Base-by-base conservation (phyloP, 495 filamentous ascomycete species). In the Pyronema omphalodes region DNA sequence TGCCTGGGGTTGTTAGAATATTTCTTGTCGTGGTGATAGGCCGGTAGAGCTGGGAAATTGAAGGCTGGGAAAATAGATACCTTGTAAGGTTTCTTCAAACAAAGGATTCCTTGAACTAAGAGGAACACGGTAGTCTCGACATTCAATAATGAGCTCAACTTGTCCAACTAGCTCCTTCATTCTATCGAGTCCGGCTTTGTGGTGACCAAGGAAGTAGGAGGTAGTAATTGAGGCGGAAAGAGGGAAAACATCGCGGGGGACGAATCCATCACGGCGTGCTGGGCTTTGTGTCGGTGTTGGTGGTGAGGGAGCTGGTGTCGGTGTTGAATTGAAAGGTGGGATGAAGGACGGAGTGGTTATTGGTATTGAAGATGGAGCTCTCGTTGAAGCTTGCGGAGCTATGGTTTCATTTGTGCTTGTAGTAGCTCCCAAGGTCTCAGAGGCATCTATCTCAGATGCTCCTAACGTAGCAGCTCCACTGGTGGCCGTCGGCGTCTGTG, bases 151-250 rank as follows among this genome's bases (percentile, higher is more conserved):
- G 44, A 96, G 81, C 58, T 88, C 84, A 54, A 94, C 83, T 46
- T 78, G 75, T 44, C 78, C 78, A 45, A 99, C 76, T 69, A 83
- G 74, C 53, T 77, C 79, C 67, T 84, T 84, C 84, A 99, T 96
- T 65, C 83, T 81, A 15, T 71, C 70, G 17, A 96, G 71, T n/a
- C 84, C 91, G 37, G 83, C 73, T 44, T 75, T 73, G 72, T 99
- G 91, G 67, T 99, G 91, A 54, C 91, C 91, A n/a, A 96, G 78
- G 73, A 82, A 99, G 72, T 95, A 99, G 53, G 93, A 91, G 19
- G 85, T 78, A 11, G 85, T 83, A 54, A 96, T 79, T 36, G 77
- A 77, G 52, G 81, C 74, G 64, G 79, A 71, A 35, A 70, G 65
- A 2, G 81, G 80, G 67, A 91, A 96, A 7, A 70, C 66, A 40